Percentiles rank a stretch among this genome's conserved stretches.
Conservation (phyloP, 306 rosid species). For the Acacia confusa region DNA sequence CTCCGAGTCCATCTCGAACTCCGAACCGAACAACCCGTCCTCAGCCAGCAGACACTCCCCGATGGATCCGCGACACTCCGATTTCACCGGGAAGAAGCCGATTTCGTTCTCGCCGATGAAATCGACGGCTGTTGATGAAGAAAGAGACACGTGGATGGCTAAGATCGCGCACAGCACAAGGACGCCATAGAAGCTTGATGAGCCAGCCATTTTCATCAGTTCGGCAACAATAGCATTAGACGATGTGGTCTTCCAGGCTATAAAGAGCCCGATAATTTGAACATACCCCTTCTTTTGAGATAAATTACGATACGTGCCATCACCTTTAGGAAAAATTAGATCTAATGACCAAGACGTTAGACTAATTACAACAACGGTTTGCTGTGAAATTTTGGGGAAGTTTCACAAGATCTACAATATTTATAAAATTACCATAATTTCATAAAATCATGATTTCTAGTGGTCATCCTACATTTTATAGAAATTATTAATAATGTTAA, state of each 20-base stretch:
- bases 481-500: neutral
- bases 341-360: neutral
- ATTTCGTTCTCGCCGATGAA: slow-evolving; percentile 45
- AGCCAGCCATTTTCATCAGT: slow-evolving; percentile 44
- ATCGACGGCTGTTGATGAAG: slow-evolving; percentile 53
- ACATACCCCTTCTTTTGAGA: slow-evolving; percentile 26
- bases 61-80: slow-evolving; percentile 62
- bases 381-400: neutral
- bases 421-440: neutral
- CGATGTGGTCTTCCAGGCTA: slow-evolving; percentile 14
- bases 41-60: slow-evolving; percentile 64
- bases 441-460: neutral
- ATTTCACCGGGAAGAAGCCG: slow-evolving; percentile 38
- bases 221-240: neutral
- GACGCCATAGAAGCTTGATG: slow-evolving; percentile 27
- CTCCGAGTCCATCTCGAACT: slow-evolving; percentile 86
- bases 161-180: slow-evolving; percentile 50
- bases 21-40: slow-evolving; percentile 44
- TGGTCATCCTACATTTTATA: neutral
- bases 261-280: slow-evolving; percentile 23
- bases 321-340: neutral
- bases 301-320: slow-evolving; percentile 61
- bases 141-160: slow-evolving; percentile 43
- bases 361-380: neutral
- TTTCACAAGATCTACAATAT: neutral